Evolutionary conservation across 495 filamentous ascomycete species (phyloP).

Genomic region (Podospora anserina): DNA sequence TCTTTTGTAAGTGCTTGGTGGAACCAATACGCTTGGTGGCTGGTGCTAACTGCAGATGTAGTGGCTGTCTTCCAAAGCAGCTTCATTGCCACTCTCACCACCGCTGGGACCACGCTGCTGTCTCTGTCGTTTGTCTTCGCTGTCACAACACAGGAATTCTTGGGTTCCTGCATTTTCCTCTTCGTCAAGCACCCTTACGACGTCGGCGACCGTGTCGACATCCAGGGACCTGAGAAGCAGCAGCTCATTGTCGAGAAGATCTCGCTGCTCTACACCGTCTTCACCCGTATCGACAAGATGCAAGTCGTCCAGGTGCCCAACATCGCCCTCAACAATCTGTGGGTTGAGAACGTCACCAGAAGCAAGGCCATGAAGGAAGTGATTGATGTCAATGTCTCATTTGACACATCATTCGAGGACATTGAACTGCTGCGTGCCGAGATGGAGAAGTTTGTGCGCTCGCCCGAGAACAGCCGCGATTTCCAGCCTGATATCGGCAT

Average conservation of each 20-base stretch:
- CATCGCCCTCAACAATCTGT: slow-evolving; percentile 81
- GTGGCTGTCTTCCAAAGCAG: slow-evolving; percentile 81
- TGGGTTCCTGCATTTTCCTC: slow-evolving; percentile 94
- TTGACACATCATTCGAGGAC: slow-evolving; percentile 83
- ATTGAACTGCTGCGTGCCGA: slow-evolving; percentile 77
- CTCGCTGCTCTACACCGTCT: slow-evolving; percentile 89
- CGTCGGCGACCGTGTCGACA: slow-evolving; percentile 89
- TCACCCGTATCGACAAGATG: slow-evolving; percentile 75
- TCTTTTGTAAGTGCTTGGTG: slow-evolving; percentile 62
- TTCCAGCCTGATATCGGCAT: slow-evolving; percentile 83
- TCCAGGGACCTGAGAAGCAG: slow-evolving; percentile 58
- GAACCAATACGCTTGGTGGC: slow-evolving; percentile 18
- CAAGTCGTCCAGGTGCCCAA: slow-evolving; percentile 89
- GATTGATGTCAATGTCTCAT: slow-evolving; percentile 72
- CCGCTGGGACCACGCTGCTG: slow-evolving; percentile 90
- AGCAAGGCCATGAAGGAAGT: slow-evolving; percentile 89
- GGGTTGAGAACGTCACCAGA: slow-evolving; percentile 89
- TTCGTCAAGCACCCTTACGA: slow-evolving; percentile 94
- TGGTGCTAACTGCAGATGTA: slow-evolving; percentile 20
- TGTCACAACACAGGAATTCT: slow-evolving; percentile 84
- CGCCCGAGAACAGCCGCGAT: slow-evolving; percentile 84
- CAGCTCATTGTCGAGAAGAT: slow-evolving; percentile 88
- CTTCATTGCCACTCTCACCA: slow-evolving; percentile 83
- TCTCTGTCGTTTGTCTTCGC: slow-evolving; percentile 94
- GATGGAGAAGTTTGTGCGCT: slow-evolving; percentile 77